Base-by-base conservation (phyloP, 2,329 filamentous ascomycete genomes). In the Arthrinium puccinioides region DNA sequence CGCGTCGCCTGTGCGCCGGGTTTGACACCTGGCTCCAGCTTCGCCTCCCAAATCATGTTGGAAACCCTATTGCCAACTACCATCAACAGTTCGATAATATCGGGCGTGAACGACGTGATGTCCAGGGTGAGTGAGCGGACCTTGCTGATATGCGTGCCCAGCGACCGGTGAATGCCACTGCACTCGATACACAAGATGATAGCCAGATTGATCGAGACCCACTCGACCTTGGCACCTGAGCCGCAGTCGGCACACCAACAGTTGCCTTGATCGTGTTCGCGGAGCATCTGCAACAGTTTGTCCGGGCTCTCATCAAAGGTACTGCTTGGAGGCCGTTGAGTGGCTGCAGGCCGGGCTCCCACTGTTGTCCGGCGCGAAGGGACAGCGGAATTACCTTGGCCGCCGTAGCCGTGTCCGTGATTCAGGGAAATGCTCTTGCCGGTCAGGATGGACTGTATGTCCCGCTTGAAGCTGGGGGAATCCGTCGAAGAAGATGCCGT, bases 181-280 rank as follows among this genome's bases (percentile, higher is more conserved):
- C 92, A 98, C 61, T 98, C 90, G 56, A 96, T 96, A 64, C 92
- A 98, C 15, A 98, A 74, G 37, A 98, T 82, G 42, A 98, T 95
- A 31, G 87, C 92, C 5, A 98, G 72, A 53, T 98, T 98, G 63
- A 98, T 95, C 0, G 92, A 97, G 20, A 97, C 92, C 92, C 92
- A 98, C 61, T 98, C 92, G 16, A 95, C 89, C 65, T 96, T 97
- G 54, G 81, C 77, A 23, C 84, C 83, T 7, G 88, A 94, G 9
- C 87, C 86, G 55, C 92, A 98, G 59, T 98, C 92, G 13, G 92
- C 92, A 57, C 92, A 98, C 75, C 84, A 85, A 48, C 79, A 83
- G 61, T 98, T 98, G 27, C 87, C 89, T 52, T 94, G 84, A 54
- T 98, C 92, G 34, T 84, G 85, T 40, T 94, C 86, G 34, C 90